A percentile compares a stretch with the other conserved stretches of the same genome.
phyloP scores from a whole-genome alignment of 495 filamentous ascomycete genomes.

The Aspergillus hancockii region DNA sequence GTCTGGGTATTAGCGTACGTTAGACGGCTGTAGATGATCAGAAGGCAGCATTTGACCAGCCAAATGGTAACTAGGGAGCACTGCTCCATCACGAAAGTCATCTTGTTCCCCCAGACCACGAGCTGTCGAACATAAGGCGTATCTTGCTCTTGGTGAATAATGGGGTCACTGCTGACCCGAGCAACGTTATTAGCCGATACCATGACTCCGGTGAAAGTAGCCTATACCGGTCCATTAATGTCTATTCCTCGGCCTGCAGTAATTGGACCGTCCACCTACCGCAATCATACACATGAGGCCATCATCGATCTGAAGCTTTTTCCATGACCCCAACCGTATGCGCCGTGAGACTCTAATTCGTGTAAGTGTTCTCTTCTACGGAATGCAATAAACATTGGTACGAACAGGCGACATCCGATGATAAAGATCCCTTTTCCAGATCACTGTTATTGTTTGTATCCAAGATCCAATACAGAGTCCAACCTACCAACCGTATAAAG shows the following conservation, averaged over 20 bases:
- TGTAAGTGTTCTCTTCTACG: neutral
- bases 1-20: neutral
- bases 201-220: neutral
- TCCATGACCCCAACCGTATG: neutral
- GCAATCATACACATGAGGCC: neutral
- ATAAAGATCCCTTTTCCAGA: neutral
- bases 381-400: neutral
- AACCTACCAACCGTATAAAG: neutral
- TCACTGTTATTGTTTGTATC: neutral
- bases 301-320: neutral
- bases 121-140: neutral
- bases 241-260: neutral
- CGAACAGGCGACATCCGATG: conserved; percentile 2
- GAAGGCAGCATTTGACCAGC: conserved; percentile 1
- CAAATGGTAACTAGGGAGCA: neutral
- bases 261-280: neutral
- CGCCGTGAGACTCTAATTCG: neutral
- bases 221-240: neutral
- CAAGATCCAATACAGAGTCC: neutral
- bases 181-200: neutral
- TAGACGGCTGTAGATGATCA: neutral
- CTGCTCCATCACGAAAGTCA: neutral
- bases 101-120: neutral
- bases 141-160: neutral
- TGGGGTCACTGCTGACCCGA: neutral